A percentile compares a stretch with the other conserved stretches of the same genome.
Conservation (phyloP, 805 yeast genomes). For the Dipodascus albidus region DNA sequence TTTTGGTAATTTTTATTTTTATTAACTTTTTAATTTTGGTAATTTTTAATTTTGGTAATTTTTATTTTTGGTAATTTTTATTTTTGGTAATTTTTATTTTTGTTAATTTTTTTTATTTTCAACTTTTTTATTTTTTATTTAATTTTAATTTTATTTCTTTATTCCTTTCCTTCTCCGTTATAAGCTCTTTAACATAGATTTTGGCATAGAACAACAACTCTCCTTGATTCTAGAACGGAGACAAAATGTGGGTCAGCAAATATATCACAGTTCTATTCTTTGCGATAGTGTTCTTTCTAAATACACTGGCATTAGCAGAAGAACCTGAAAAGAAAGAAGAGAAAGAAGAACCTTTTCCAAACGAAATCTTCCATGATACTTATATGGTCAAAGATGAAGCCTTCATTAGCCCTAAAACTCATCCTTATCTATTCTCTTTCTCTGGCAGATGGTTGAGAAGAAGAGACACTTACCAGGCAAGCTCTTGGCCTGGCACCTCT, state of each 20-base stretch:
- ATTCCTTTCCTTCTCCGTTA: not conserved
- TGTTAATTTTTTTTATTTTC: conserved; percentile 2
- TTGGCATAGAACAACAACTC: too few species aligned
- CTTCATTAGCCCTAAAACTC: conserved; percentile 8
- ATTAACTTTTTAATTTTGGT: too few species aligned
- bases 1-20: too few species aligned
- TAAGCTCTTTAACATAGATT: not conserved
- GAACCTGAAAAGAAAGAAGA: not conserved
- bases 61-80: too few species aligned
- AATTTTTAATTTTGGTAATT: too few species aligned
- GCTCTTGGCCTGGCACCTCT: conserved; percentile 9
- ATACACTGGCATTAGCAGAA: not conserved
- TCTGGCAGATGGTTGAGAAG: conserved; percentile 8
- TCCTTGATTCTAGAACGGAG: too few species aligned
- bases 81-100: not conserved
- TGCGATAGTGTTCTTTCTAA: not conserved
- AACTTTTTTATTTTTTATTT: not conserved
- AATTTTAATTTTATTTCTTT: conserved; percentile 2
- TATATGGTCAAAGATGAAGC: conserved; percentile 5
- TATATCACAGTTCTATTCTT: not conserved
- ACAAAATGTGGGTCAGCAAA: too few species aligned
- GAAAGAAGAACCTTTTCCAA: not conserved
- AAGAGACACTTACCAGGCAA: conserved; percentile 5
- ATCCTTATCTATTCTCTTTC: conserved; percentile 7
- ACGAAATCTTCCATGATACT: conserved; percentile 2